These are phyloP conservation scores for Alternaria brassicae DNA, from an alignment of 2,329 filamentous ascomycete species.

Conservation along the genomic window DNA sequence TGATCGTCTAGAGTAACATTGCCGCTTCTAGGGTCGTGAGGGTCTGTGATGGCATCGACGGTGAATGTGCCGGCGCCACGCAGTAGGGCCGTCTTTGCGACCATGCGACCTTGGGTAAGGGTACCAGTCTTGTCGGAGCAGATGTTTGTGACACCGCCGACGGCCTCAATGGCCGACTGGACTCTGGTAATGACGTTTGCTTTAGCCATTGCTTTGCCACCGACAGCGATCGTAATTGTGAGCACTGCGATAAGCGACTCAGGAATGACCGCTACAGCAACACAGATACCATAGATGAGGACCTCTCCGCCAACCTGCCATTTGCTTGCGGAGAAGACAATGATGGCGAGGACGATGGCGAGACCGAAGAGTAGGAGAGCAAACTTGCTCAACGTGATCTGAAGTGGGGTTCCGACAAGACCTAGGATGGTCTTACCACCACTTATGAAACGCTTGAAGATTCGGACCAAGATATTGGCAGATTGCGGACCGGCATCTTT, in stretches of 20 bases:
- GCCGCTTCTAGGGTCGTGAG: conserved; percentile 47
- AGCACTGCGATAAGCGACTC: conserved; percentile 68
- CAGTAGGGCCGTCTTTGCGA: conserved; percentile 49
- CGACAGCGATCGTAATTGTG: conserved; percentile 68
- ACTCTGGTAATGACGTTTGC: conserved; percentile 52
- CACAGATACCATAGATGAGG: conserved; percentile 58
- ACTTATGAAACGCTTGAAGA: conserved; percentile 41
- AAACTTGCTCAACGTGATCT: conserved; percentile 84
- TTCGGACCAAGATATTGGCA: conserved; percentile 52
- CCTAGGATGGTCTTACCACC: conserved; percentile 64
- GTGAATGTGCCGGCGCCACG: conserved; percentile 44
- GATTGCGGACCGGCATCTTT: conserved; percentile 60
- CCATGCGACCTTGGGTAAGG: conserved; percentile 52
- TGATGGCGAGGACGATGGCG: conserved; percentile 72
- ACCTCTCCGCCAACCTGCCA: conserved; percentile 53
- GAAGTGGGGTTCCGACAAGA: conserved; percentile 80
- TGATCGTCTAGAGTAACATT: conserved; percentile 41
- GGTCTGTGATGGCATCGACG: conserved; percentile 45
- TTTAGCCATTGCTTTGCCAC: conserved; percentile 52
- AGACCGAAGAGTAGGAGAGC: conserved; percentile 62
- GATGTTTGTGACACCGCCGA: conserved; percentile 53
- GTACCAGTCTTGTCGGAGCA: conserved; percentile 53
- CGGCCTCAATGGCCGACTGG: conserved; percentile 50
- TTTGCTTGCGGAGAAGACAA: conserved; percentile 70
- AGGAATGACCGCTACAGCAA: conserved; percentile 57